phyloP scores from a whole-genome alignment of 495 filamentous ascomycete genomes.

The Entonaema liquescens region DNA sequence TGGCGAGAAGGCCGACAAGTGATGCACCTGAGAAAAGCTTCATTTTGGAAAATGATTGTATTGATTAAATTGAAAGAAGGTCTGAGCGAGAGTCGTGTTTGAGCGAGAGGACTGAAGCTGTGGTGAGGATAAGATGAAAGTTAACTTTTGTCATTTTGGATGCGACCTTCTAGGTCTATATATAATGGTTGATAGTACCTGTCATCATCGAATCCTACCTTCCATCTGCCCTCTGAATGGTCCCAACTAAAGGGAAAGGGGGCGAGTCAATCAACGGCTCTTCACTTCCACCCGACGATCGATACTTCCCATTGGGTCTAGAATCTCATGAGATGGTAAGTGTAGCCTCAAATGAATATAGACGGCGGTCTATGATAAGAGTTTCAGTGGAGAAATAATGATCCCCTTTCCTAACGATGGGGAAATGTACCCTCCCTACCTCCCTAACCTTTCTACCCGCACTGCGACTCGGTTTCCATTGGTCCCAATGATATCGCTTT shows the following conservation, averaged over 20 bases:
- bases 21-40: slow-evolving; percentile 29
- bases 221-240: neutral
- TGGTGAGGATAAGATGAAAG: neutral
- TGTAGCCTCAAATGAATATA: neutral
- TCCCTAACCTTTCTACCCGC: neutral
- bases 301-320: slow-evolving; percentile 10
- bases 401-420: slow-evolving; percentile 6
- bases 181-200: slow-evolving; percentile 6
- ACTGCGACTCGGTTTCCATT: neutral
- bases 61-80: neutral
- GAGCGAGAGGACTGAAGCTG: slow-evolving; percentile 1
- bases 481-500: neutral
- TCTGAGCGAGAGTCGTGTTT: slow-evolving; percentile 4
- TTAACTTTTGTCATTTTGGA: neutral
- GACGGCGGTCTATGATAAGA: neutral
- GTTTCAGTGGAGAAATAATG: slow-evolving; percentile 15
- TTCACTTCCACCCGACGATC: slow-evolving; percentile 9
- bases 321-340: neutral
- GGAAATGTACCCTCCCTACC: neutral
- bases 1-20: slow-evolving; percentile 17
- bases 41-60: slow-evolving; percentile 19
- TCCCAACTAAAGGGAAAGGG: neutral
- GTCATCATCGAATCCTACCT: neutral
- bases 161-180: slow-evolving; percentile 17
- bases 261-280: slow-evolving; percentile 3